Conservation (phyloP, 306 rosid genomes). For the Vigna angularis region DNA sequence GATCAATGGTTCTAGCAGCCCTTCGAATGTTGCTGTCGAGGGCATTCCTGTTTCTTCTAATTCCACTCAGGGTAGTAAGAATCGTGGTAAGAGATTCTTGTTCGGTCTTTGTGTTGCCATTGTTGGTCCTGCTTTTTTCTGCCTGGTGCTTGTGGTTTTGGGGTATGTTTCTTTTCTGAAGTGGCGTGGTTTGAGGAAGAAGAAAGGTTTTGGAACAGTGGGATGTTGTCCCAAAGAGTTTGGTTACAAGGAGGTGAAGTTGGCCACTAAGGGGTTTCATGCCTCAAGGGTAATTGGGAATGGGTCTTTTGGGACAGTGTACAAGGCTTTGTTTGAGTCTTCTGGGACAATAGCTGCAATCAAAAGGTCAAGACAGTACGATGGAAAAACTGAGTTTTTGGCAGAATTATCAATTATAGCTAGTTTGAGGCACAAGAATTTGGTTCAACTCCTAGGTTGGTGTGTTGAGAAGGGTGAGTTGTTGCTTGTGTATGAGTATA, state of each 20-base stretch:
- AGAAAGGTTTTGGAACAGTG: not conserved
- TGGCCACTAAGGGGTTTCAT: constrained; percentile 78
- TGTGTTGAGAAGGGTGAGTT: constrained; percentile 79
- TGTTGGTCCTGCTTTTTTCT: constrained; percentile 60
- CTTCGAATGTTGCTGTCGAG: constrained; percentile 42
- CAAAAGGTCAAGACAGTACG: constrained; percentile 46
- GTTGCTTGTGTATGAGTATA: constrained; percentile 74
- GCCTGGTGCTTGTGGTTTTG: constrained; percentile 50
- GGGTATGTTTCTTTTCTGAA: constrained; percentile 57
- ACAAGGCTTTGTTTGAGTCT: constrained; percentile 66
- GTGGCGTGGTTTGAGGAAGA: constrained; percentile 47
- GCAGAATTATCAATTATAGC: constrained; percentile 56
- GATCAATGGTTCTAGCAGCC: constrained; percentile 62
- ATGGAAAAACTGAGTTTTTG: constrained; percentile 45
- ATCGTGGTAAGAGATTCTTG: constrained; percentile 29
- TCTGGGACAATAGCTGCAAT: constrained; percentile 59
- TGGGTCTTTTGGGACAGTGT: constrained; percentile 89
- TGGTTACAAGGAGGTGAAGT: constrained; percentile 65
- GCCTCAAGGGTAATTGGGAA: constrained; percentile 71
- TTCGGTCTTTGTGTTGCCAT: constrained; percentile 52
- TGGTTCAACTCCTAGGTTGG: constrained; percentile 89
- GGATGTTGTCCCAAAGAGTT: constrained; percentile 67
- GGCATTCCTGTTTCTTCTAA: constrained; percentile 3
- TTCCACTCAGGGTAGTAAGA: not conserved
- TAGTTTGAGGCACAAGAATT: constrained; percentile 84